Evolutionary conservation across 2,329 filamentous ascomycete species (phyloP).

Genomic region (Sclerotinia trifoliorum): DNA sequence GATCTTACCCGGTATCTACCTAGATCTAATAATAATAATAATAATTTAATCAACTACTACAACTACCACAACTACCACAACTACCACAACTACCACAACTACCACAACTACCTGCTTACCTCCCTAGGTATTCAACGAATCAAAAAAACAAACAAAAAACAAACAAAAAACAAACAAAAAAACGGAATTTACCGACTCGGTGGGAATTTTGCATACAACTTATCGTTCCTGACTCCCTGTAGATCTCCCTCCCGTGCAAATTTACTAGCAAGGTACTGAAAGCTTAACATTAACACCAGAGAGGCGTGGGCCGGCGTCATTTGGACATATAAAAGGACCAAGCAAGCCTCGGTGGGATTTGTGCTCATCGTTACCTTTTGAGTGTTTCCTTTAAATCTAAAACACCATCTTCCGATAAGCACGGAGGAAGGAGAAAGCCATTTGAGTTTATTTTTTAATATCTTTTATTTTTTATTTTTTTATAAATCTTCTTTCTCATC

Average conservation of each 20-base stretch:
- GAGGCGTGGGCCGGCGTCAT: conserved; percentile 12
- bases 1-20: not conserved
- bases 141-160: no score
- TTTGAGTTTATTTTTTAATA: not conserved
- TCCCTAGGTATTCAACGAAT: not conserved
- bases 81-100: no score
- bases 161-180: no score
- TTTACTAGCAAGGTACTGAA: not conserved
- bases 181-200: not conserved
- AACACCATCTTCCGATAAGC: not conserved
- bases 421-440: not conserved
- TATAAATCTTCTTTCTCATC: not conserved
- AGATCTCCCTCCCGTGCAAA: conserved; percentile 15
- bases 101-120: no score
- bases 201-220: not conserved
- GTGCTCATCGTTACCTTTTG: not conserved
- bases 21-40: no score
- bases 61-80: no score
- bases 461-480: not conserved
- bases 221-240: conserved; percentile 5
- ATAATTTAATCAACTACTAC: no score
- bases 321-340: conserved; percentile 1
- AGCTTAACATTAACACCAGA: not conserved
- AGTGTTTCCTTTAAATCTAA: not conserved
- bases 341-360: conserved; percentile 2